These are phyloP conservation scores for Arabidopsis hybrid DNA, from an alignment of 441 rosid genomes.

Conservation along the genomic window DNA sequence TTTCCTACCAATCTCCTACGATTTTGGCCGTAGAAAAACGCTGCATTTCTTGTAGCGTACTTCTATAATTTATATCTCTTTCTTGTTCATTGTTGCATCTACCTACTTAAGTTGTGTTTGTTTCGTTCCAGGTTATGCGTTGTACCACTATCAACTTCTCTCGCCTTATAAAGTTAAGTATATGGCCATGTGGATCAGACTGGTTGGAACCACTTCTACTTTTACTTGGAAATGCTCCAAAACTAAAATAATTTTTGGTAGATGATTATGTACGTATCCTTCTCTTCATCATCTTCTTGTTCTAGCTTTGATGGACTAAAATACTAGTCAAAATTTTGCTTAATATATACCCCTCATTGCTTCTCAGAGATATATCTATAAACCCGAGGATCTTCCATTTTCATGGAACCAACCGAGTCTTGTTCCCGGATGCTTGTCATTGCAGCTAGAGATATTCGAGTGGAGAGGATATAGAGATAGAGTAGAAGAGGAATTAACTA, in stretches of 20 bases:
- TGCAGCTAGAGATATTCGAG: not conserved
- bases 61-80: not conserved
- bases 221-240: slow-evolving; percentile 17
- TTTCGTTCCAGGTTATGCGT: not conserved
- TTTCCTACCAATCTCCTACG: no score
- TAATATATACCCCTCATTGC: not conserved
- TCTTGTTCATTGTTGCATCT: slow-evolving; percentile 3
- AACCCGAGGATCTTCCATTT: not conserved
- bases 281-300: not conserved
- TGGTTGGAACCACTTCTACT: slow-evolving; percentile 9
- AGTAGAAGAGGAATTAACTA: not conserved
- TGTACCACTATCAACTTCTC: not conserved
- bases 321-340: not conserved
- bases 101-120: slow-evolving; percentile 1
- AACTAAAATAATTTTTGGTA: slow-evolving; percentile 4
- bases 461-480: not conserved
- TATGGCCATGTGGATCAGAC: not conserved
- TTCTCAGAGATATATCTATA: not conserved
- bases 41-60: no score
- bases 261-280: not conserved
- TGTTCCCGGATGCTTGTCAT: slow-evolving; percentile 1
- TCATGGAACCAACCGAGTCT: not conserved
- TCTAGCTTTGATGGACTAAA: not conserved
- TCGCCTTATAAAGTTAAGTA: not conserved
- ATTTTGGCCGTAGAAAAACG: no score